Base-by-base conservation (phyloP, 2,329 filamentous ascomycete species). In the Cercospora sesami region DNA sequence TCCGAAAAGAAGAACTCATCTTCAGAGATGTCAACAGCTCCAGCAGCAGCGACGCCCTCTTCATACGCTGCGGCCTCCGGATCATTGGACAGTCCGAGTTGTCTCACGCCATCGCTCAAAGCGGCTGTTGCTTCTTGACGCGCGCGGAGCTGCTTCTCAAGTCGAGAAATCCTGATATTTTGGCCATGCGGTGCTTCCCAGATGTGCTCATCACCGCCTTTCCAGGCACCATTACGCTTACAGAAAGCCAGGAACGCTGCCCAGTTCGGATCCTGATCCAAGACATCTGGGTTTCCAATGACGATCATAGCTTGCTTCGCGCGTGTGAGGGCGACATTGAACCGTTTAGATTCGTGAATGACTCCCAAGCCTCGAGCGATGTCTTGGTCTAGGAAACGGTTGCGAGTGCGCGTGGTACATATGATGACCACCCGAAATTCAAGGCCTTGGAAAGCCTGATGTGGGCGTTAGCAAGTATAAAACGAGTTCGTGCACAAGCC, bases 321-420 rank as follows among this genome's bases (percentile, higher is more conserved):
- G 21, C 74, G 69, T 26, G 74, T 76, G 18, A 76, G 31, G 2
- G 73, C 73, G 10, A 76, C 73, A 57, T 76, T 75, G 68, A 72
- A 74, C 28, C 74, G 30, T 39, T 65, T 69, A 10, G 74, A 64
- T 65, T 76, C 74, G 48, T 72, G 63, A 5, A 76, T 71, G 23
- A 76, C 69, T 5, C 74, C 74, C 4, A 73, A 66, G 3, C 74
- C 74, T 23, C 63, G 65, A 9, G 72, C 70, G 14, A 72, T 42
- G 57, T 75, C 72, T 59, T 75, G 74, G 26, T 74, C 71, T 31
- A 76, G 64, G 64, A 74, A 75, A 7, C 74, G 66, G 31, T 72
- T 67, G 4, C 73, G 65, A n/a, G 73, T 74, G 12, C 74, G 66
- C 12, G 74, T 75, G 5, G 74, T 75, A 64, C 73, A 75, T 2